Conservation (phyloP, 2,329 filamentous ascomycete genomes). For the Lachnellula hyalina region DNA sequence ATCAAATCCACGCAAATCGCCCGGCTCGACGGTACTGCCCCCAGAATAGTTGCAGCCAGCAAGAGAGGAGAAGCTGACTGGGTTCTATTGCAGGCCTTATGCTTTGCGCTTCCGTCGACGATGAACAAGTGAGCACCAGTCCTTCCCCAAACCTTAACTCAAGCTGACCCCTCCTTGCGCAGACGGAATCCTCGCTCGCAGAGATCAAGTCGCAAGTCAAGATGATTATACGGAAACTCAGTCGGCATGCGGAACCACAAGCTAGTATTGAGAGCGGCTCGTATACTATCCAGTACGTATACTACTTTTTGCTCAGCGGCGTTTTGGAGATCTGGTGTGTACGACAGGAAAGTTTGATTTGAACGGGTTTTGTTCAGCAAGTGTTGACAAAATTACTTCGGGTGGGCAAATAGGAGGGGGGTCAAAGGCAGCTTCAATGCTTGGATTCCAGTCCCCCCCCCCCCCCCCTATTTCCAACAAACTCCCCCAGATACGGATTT, state of each 20-base stretch:
- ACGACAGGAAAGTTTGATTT: too few relatives aligned
- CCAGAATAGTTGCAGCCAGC: not conserved
- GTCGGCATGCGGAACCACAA: slow-evolving; percentile 82
- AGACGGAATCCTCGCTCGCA: slow-evolving; percentile 68
- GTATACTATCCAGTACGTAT: slow-evolving; percentile 79
- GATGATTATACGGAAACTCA: slow-evolving; percentile 82
- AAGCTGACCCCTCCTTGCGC: slow-evolving; percentile 8
- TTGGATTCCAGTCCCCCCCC: too few relatives aligned
- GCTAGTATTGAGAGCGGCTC: slow-evolving; percentile 82
- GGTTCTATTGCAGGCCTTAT: slow-evolving; percentile 64
- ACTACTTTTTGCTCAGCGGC: not conserved
- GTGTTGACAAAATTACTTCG: too few relatives aligned
- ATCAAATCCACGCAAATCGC: slow-evolving; percentile 93
- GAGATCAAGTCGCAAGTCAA: slow-evolving; percentile 91
- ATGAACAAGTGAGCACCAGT: slow-evolving; percentile 57
- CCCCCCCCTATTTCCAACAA: too few relatives aligned
- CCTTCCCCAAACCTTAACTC: not conserved
- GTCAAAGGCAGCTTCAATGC: too few relatives aligned
- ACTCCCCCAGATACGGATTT: too few relatives aligned
- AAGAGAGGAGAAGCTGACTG: slow-evolving; percentile 1
- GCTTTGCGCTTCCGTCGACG: slow-evolving; percentile 90
- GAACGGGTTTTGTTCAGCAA: too few relatives aligned
- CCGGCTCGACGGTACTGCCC: slow-evolving; percentile 70
- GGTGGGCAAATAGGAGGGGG: too few relatives aligned
- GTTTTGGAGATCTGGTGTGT: not conserved